Conservation (phyloP, 257 asterid genomes). For the Gardenia jasminoides region DNA sequence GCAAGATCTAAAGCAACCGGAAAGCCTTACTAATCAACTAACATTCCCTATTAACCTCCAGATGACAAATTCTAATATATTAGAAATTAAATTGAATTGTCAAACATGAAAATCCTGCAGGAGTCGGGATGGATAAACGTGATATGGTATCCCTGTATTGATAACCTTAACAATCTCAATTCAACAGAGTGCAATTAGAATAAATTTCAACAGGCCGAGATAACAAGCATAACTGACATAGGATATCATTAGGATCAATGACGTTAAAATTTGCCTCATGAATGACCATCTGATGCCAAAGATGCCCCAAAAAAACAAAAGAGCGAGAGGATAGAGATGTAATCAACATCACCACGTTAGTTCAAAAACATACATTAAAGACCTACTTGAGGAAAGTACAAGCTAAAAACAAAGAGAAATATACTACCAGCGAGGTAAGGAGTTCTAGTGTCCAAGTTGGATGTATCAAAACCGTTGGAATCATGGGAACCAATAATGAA, state of each 20-base stretch:
- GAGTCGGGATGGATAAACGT: background rate
- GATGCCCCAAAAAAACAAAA: background rate
- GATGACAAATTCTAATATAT: background rate
- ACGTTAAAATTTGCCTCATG: background rate
- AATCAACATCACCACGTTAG: background rate
- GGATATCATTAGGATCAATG: background rate
- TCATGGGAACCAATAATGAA: slow-evolving; percentile 62
- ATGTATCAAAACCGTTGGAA: slow-evolving; percentile 74
- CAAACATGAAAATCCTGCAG: background rate
- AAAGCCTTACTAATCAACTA: background rate
- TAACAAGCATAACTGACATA: background rate
- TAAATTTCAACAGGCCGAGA: background rate
- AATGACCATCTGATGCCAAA: background rate
- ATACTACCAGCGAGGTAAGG: slow-evolving; percentile 77
- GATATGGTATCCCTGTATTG: background rate
- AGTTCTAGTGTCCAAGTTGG: slow-evolving; percentile 92
- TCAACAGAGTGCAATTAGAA: background rate
- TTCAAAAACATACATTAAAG: background rate
- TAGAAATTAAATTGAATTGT: background rate
- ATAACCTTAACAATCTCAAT: background rate
- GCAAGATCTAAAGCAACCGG: background rate
- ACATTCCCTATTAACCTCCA: background rate
- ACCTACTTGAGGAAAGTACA: slow-evolving; percentile 88
- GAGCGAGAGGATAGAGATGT: background rate
- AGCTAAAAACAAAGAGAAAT: slow-evolving; percentile 63